Base-by-base conservation (phyloP, 2,329 filamentous ascomycete genomes). In the Bipolaris sorokiniana region DNA sequence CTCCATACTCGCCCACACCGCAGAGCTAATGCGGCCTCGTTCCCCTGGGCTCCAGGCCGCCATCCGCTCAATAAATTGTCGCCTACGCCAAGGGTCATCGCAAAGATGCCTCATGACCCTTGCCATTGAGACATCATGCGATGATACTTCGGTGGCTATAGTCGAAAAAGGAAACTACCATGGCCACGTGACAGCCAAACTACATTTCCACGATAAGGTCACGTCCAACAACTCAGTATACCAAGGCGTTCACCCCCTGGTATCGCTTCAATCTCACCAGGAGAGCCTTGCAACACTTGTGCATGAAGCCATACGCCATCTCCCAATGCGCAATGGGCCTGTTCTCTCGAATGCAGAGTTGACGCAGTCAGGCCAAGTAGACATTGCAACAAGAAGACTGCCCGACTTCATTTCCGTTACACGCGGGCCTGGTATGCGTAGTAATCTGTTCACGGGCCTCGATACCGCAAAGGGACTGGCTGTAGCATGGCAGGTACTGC, bases 351-450 rank as follows among this genome's bases (percentile, higher is more conserved):
- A 41, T 15, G 7, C 42, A 9, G 28, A 34, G 6, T 18, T 6
- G 15, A 31, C 34, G 22, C 40, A 37, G n/a, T 15, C 22, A 26
- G 23, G 10, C 28, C 20, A 28, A 3, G 18, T 40, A 34, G 41
- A 54, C n/a, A 23, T 61, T 16, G 40, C 59, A 10, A 51, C 33
- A 16, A 61, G 55, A 38, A 59, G 56, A 42, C 82, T 84, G 40
- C 92, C 91, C 0, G 90, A 97, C 77, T 90, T 97, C 61, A 83
- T 99, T n/a, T 86, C 90, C 6, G 93, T 90, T 15, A 98, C 95
- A 6, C 85, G 94, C 54, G 95, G 95, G 0, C 95, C 95, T 0
- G 95, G 95, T 18, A 97, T 97, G 90, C 80, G 85, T 28, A 84
- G 89, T 5, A 92, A 91, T 67, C 82, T 99, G 28, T 84, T 87